A percentile compares a stretch with the other conserved stretches of the same genome.
These are phyloP conservation scores for Protea cynaroides DNA, from an alignment of 164 flowering plant species.

Conservation along the genomic window DNA sequence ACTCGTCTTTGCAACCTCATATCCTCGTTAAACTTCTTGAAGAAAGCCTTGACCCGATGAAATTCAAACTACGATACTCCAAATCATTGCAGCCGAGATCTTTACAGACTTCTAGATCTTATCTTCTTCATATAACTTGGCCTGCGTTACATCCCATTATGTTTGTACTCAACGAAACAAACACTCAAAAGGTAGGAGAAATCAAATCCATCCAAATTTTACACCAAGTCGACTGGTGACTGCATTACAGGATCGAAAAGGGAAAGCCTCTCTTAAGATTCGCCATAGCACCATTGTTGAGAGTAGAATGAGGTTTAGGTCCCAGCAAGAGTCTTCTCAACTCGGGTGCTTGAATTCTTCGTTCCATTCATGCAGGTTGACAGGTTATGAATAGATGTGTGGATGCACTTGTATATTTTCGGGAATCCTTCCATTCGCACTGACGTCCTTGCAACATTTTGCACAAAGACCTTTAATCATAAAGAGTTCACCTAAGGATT, in stretches of 20 bases:
- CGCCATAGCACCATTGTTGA: neutral
- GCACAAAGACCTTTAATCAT: slow-evolving; percentile 37
- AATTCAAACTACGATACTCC: neutral
- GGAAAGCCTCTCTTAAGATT: slow-evolving; percentile 17
- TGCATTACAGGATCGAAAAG: slow-evolving; percentile 7
- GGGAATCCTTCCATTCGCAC: slow-evolving; percentile 27
- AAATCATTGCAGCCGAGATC: neutral
- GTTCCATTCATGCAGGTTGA: slow-evolving; percentile 29
- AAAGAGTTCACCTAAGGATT: slow-evolving; percentile 57
- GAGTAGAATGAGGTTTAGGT: slow-evolving; percentile 7
- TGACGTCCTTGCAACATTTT: slow-evolving; percentile 57
- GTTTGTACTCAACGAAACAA: too few species aligned
- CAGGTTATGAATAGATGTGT: slow-evolving; percentile 25
- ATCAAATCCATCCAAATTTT: too few species aligned
- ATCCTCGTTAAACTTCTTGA: too few species aligned
- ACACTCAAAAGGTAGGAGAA: too few species aligned
- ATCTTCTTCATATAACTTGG: too few species aligned
- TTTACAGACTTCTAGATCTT: too few species aligned
- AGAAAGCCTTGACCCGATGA: neutral
- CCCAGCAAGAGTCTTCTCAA: slow-evolving; percentile 33
- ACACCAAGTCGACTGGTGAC: too few species aligned
- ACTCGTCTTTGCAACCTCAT: too few species aligned
- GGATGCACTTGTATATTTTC: slow-evolving; percentile 39
- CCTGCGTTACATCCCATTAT: too few species aligned
- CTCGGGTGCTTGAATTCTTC: slow-evolving; percentile 18